These are phyloP conservation scores for Xanthoconium separans DNA, from an alignment of 1,284 basidiomycete species.

Conservation along the genomic window DNA sequence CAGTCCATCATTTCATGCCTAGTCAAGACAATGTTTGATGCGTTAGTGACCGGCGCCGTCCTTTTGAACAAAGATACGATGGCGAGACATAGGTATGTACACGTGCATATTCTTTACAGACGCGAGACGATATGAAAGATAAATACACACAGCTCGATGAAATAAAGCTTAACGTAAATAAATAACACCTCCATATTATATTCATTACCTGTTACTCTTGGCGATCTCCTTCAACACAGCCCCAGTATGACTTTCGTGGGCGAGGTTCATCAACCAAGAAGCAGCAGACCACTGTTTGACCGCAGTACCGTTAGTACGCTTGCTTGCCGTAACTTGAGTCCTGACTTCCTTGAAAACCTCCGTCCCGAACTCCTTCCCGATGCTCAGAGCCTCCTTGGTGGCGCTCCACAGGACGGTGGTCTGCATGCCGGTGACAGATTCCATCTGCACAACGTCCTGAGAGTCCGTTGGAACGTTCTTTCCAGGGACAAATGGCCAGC, in stretches of 20 bases:
- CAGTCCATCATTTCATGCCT: too few species aligned
- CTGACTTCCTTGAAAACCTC: slow-evolving; percentile 26
- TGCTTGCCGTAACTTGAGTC: slow-evolving; percentile 7
- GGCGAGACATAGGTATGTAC: too few species aligned
- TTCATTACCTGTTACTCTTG: background rate
- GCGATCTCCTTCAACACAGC: slow-evolving; percentile 25
- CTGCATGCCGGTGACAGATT: background rate
- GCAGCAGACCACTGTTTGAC: slow-evolving; percentile 19
- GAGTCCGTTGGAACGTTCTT: slow-evolving; percentile 12
- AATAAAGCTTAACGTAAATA: background rate
- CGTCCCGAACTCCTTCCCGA: slow-evolving; percentile 18
- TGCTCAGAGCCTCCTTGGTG: slow-evolving; percentile 16
- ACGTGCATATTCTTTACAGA: too few species aligned
- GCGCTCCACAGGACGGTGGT: slow-evolving; percentile 14
- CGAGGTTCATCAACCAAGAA: slow-evolving; percentile 24
- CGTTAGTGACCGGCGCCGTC: too few species aligned
- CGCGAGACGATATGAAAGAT: too few species aligned
- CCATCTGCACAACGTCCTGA: slow-evolving; percentile 1
- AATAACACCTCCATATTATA: background rate
- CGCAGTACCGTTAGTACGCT: slow-evolving; percentile 9
- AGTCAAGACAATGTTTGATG: too few species aligned
- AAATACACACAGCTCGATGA: background rate
- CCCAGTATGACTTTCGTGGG: slow-evolving; percentile 25
- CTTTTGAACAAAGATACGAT: slow-evolving; percentile 36
- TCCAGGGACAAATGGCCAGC: slow-evolving; percentile 42